phyloP scores from a whole-genome alignment of 108 stramenopile species.

The Chaetoceros muelleri region DNA sequence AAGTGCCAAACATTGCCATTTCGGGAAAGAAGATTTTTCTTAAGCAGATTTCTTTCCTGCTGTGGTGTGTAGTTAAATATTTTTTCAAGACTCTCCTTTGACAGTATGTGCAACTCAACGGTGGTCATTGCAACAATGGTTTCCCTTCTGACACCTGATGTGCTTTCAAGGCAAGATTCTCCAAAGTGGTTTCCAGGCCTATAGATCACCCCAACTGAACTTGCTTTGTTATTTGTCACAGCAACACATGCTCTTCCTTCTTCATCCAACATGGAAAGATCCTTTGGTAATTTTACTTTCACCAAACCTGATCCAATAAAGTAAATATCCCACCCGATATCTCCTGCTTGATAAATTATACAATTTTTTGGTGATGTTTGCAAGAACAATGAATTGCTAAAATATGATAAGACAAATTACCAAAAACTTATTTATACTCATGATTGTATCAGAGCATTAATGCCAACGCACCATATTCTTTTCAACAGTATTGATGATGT shows the following conservation, averaged over 20 bases:
- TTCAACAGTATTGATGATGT: slow-evolving; percentile 11
- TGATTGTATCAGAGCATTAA: too few species aligned
- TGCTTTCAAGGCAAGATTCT: slow-evolving; percentile 30
- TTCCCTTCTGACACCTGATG: slow-evolving; percentile 40
- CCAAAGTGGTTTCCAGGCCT: slow-evolving; percentile 36
- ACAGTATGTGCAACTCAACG: slow-evolving; percentile 28
- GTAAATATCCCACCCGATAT: slow-evolving; percentile 41
- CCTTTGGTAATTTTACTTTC: slow-evolving; percentile 16
- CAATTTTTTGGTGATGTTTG: slow-evolving; percentile 17
- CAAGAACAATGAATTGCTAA: slow-evolving; percentile 17
- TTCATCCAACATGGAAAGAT: slow-evolving; percentile 29
- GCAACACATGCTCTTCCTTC: slow-evolving; percentile 12
- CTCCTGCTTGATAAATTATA: slow-evolving; percentile 33
- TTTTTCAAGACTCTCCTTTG: slow-evolving; percentile 19
- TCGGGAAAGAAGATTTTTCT: slow-evolving; percentile 4
- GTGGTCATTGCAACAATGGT: slow-evolving; percentile 14
- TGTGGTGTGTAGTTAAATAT: slow-evolving; percentile 11
- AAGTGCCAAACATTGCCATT: slow-evolving; percentile 11
- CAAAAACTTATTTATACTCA: too few species aligned
- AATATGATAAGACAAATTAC: too few species aligned
- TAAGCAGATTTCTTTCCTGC: slow-evolving; percentile 2
- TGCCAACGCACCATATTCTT: slow-evolving; percentile 14
- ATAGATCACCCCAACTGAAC: slow-evolving; percentile 16
- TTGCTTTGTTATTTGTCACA: slow-evolving; percentile 13
- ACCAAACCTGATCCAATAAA: slow-evolving; percentile 33